Conservation (phyloP, 1,139 yeast genomes). For the Geotrichum reessii region DNA sequence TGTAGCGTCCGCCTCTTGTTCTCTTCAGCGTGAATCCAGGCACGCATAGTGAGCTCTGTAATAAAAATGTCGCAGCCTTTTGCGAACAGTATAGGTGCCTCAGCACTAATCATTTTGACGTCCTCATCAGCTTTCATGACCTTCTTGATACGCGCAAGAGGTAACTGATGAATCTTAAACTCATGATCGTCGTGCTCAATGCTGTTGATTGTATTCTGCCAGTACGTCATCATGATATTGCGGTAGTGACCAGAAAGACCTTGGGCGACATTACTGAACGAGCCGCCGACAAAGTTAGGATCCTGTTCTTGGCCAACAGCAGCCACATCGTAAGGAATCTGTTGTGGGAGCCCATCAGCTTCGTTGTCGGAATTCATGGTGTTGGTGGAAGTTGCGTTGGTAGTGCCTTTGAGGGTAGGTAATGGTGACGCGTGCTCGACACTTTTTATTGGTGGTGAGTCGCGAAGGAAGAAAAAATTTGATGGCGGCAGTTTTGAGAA, state of each 20-base stretch:
- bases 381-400: background rate
- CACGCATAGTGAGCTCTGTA: constrained; percentile 94
- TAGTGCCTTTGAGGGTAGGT: background rate
- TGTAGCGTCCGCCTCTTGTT: constrained; percentile 90
- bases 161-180: constrained; percentile 89
- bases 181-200: constrained; percentile 88
- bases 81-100: constrained; percentile 94
- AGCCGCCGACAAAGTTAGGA: constrained; percentile 19
- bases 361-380: constrained; percentile 11
- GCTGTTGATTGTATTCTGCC: constrained; percentile 87
- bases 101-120: constrained; percentile 95
- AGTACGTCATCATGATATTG: constrained; percentile 87
- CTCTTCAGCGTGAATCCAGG: constrained; percentile 98
- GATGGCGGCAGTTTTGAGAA: background rate
- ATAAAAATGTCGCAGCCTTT: constrained; percentile 96
- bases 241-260: constrained; percentile 79
- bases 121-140: constrained; percentile 98
- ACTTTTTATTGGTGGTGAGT: background rate
- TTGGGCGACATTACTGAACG: constrained; percentile 85
- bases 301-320: constrained; percentile 17
- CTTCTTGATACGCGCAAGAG: constrained; percentile 87
- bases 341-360: constrained; percentile 8
- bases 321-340: constrained; percentile 18
- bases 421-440: background rate
- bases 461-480: background rate